Evolutionary conservation across 495 filamentous ascomycete genomes (phyloP), one percentile per base, ranked within the genome.

Genomic region (Tetracladium setigerum): DNA sequence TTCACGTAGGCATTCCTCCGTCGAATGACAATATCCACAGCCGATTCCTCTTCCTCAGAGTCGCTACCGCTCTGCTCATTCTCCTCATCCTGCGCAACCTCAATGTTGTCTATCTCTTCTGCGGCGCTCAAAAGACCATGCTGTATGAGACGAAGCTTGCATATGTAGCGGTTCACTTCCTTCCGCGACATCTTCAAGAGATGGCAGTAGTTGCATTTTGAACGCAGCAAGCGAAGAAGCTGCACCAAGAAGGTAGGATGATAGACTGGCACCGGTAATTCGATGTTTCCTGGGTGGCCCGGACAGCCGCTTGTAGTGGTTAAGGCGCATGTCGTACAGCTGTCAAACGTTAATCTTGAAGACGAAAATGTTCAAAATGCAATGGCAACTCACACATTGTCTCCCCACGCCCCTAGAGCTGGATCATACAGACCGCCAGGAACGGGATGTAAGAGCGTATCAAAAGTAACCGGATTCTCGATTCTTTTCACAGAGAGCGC

Each of bases 231-330:
- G 22, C 87, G 80, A 43, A 90, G 75, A 43, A 86, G 71, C 63
- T 95, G 91, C 61, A 94, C 88, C 72, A 99, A 83, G 64, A 95
- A 95, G 0, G 87, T 83, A 18, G 89, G 84, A 68, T 96, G 91
- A 62, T 96, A 99, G 41, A 95, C 82, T 36, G 84, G 85, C 10
- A 90, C 81, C 3, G 94, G 90, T 19, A 99, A 79, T 54, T 95
- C 88, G 62, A 99, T 94, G 62, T 97, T 92, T 41, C 94, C 94
- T 30, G 81, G 75, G 69, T 99, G 94, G 49, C 94, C 94, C 9
- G 92, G 89, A 63, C 92, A 99, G 43, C 78, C 79, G 52, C 77
- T 76, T 51, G 77, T 79, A 53, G 78, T 79, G 12, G 44, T 41
- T 55, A 89, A 72, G 53, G 87, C 83, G 62, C 90, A 96, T 67